A percentile compares a stretch with the other conserved stretches of the same genome.
phyloP scores from a whole-genome alignment of 2,329 filamentous ascomycete species.

The Escovopsis weberi region DNA sequence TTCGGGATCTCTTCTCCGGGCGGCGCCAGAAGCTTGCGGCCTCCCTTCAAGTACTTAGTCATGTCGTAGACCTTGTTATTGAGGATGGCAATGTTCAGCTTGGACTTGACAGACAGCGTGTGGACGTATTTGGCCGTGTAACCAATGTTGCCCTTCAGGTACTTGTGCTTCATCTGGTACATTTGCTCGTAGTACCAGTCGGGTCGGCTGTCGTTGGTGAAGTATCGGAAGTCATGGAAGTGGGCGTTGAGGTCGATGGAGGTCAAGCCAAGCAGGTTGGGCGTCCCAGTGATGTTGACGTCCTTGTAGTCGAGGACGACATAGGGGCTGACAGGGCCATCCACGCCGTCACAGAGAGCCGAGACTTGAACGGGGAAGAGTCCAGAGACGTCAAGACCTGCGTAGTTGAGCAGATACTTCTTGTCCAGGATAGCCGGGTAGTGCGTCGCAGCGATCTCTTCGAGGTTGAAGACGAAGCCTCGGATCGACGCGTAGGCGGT shows the following conservation, averaged over 20 bases:
- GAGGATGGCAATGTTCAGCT: conserved; percentile 58
- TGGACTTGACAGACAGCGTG: conserved; percentile 47
- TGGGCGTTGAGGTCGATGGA: conserved; percentile 55
- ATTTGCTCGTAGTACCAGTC: conserved; percentile 94
- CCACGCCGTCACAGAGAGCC: conserved; percentile 69
- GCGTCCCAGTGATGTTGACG: conserved; percentile 58
- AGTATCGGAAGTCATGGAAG: conserved; percentile 89
- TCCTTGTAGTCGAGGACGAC: conserved; percentile 77
- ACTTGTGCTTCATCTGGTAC: conserved; percentile 59
- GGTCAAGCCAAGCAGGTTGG: conserved; percentile 45
- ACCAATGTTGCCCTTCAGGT: conserved; percentile 75
- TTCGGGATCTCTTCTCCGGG: conserved; percentile 34
- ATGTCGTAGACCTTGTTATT: conserved; percentile 75
- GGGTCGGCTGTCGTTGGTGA: conserved; percentile 63
- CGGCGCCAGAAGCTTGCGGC: conserved; percentile 47
- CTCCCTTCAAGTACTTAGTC: conserved; percentile 66
- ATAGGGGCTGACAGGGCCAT: conserved; percentile 47
- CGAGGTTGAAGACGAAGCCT: conserved; percentile 77
- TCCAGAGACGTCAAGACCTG: conserved; percentile 70
- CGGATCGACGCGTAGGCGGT: conserved; percentile 66
- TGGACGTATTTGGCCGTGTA: conserved; percentile 67
- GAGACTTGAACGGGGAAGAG: conserved; percentile 93
- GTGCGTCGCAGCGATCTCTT: conserved; percentile 57
- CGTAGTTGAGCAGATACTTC: conserved; percentile 61
- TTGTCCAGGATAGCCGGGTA: conserved; percentile 47